Evolutionary conservation across 768 basidiomycete species (phyloP).

Genomic region (Brasilioporus rufonigricans): DNA sequence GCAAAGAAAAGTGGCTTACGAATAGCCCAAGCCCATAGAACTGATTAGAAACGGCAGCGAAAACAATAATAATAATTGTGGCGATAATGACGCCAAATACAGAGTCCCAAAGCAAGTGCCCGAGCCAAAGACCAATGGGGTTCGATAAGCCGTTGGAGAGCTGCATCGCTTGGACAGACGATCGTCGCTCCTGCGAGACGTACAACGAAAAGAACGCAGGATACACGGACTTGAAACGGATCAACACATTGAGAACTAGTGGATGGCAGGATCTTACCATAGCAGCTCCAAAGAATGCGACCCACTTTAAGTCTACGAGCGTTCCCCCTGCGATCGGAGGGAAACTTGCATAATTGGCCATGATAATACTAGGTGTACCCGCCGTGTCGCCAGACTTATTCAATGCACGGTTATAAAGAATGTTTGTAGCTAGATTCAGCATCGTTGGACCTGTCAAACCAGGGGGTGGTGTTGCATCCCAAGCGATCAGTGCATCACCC

Average conservation of each 20-base stretch:
- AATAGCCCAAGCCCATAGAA: conserved; percentile 68
- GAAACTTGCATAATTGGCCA: conserved; percentile 55
- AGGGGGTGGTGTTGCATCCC: conserved; percentile 65
- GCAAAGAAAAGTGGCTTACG: conserved; percentile 37
- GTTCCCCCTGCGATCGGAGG: conserved; percentile 50
- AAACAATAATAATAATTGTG: conserved; percentile 62
- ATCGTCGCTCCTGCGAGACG: conserved; percentile 67
- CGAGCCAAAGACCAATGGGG: conserved; percentile 72
- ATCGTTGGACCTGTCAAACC: conserved; percentile 56
- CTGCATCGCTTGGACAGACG: conserved; percentile 78
- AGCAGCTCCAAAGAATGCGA: conserved; percentile 67
- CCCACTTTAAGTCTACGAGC: conserved; percentile 65
- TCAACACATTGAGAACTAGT: not conserved
- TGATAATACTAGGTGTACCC: conserved; percentile 49
- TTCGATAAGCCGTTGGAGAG: conserved; percentile 72
- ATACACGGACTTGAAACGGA: conserved; percentile 62
- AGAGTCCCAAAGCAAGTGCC: conserved; percentile 74
- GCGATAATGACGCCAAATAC: conserved; percentile 57
- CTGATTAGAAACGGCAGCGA: conserved; percentile 53
- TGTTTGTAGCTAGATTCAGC: conserved; percentile 67
- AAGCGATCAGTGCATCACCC: conserved; percentile 58
- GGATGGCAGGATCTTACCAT: conserved; percentile 48
- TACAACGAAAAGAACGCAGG: conserved; percentile 84
- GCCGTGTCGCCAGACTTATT: conserved; percentile 44
- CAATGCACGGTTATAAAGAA: conserved; percentile 61